A percentile compares a stretch with the other conserved stretches of the same genome.
Conservation (phyloP, 164 flowering plant genomes). For the Magnolia kwangsiensis region DNA sequence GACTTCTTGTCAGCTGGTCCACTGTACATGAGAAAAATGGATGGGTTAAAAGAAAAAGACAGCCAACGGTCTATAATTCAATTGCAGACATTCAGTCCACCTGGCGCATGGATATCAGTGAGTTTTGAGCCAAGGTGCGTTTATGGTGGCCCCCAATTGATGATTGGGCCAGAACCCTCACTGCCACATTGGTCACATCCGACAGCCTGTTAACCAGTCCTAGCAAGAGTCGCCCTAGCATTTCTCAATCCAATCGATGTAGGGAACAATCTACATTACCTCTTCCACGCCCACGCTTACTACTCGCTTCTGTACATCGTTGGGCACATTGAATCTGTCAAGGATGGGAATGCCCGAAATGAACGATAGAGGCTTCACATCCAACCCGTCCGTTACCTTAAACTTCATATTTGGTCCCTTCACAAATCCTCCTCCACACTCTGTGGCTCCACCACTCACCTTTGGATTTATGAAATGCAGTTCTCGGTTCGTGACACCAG, state of each 20-base stretch:
- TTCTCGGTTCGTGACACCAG: fast-evolving
- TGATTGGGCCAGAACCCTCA: not conserved
- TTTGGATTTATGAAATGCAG: not conserved
- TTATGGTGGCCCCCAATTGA: not conserved
- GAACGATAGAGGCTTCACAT: not conserved
- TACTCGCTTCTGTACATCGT: not conserved
- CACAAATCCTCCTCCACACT: not conserved
- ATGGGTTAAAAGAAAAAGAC: not conserved
- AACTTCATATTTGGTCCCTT: not conserved
- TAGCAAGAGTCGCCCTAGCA: too few relatives aligned
- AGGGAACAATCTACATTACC: not conserved
- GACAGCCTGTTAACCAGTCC: not conserved
- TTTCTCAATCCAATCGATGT: not conserved
- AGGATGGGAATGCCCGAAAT: not conserved
- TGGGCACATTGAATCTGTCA: not conserved
- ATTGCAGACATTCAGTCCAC: too few relatives aligned
- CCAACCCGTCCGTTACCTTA: conserved; percentile 3
- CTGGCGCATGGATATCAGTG: not conserved
- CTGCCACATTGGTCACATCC: not conserved
- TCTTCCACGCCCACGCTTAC: not conserved
- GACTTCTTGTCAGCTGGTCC: too few relatives aligned
- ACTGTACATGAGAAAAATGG: too few relatives aligned
- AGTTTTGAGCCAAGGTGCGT: too few relatives aligned
- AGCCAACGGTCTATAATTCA: not conserved
- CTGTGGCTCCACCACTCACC: too few relatives aligned